Percentiles rank a stretch among this genome's conserved stretches.
Conservation (phyloP, 108 stramenopile species). For the Cyclostephanos invisitatus region DNA sequence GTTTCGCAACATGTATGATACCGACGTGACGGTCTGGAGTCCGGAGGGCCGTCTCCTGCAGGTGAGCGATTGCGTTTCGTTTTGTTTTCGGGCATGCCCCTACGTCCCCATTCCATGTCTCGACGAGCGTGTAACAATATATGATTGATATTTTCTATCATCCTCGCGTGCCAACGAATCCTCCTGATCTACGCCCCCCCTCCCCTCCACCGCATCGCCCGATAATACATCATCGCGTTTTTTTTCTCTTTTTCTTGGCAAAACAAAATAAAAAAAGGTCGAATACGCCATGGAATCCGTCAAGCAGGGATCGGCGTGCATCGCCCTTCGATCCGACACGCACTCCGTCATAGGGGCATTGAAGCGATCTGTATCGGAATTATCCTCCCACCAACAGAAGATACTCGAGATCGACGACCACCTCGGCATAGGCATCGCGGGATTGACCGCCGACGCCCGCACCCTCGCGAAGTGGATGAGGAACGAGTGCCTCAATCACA, state of each 20-base stretch:
- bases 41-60: slow-evolving; percentile 99
- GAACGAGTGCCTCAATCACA: slow-evolving; percentile 96
- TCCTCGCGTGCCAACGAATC: too few relatives aligned
- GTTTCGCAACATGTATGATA: slow-evolving; percentile 99
- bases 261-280: slow-evolving; percentile 59
- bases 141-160: too few relatives aligned
- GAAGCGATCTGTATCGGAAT: slow-evolving; percentile 94
- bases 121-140: neutral
- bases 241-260: too few relatives aligned
- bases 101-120: too few relatives aligned
- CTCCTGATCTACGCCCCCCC: too few relatives aligned
- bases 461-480: slow-evolving; percentile 97
- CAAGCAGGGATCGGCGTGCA: slow-evolving; percentile 96
- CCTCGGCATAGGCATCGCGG: slow-evolving; percentile 96
- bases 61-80: slow-evolving; percentile 53
- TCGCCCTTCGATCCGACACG: slow-evolving; percentile 85
- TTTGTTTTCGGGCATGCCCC: neutral
- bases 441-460: slow-evolving; percentile 97
- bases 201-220: neutral
- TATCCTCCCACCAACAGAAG: slow-evolving; percentile 96
- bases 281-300: slow-evolving; percentile 99
- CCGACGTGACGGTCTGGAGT: slow-evolving; percentile 99
- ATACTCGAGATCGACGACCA: slow-evolving; percentile 97
- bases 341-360: slow-evolving; percentile 94
- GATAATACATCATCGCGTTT: neutral